These are phyloP conservation scores for Phialophora expanda DNA, from an alignment of 2,329 filamentous ascomycete genomes.

Conservation along the genomic window DNA sequence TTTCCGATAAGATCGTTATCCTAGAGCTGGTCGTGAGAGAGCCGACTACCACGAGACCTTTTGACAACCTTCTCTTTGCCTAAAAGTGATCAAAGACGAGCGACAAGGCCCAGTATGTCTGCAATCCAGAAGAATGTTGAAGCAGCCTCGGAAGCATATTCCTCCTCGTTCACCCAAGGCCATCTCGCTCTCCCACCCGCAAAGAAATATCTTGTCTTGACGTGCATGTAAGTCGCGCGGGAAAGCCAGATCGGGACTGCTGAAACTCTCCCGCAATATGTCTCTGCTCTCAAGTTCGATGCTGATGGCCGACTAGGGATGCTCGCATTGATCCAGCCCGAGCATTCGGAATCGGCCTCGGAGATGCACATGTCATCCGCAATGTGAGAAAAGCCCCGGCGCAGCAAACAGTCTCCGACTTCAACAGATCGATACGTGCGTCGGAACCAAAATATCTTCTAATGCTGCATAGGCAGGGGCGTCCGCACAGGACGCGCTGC, in stretches of 20 bases:
- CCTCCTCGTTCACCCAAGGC: constrained; percentile 67
- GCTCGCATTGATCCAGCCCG: constrained; percentile 70
- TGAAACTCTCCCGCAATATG: not conserved
- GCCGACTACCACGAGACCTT: not conserved
- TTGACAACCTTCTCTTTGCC: not conserved
- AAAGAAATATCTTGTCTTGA: constrained; percentile 72
- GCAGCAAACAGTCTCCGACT: not conserved
- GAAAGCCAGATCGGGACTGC: not conserved
- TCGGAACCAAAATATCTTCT: not conserved
- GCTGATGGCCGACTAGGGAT: constrained; percentile 56
- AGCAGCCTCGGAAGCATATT: constrained; percentile 63
- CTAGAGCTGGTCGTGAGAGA: not conserved
- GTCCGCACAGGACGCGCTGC: constrained; percentile 70
- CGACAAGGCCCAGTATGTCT: constrained; percentile 43
- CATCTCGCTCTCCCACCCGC: constrained; percentile 70
- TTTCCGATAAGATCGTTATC: not conserved
- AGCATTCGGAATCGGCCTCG: constrained; percentile 72
- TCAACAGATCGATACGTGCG: not conserved
- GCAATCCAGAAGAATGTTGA: constrained; percentile 62
- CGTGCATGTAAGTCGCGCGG: constrained; percentile 64
- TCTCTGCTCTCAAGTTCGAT: not conserved
- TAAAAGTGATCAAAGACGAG: not conserved
- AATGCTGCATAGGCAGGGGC: constrained; percentile 58
- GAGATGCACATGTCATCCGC: constrained; percentile 78
- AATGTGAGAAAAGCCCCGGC: constrained; percentile 51